Evolutionary conservation across 371 early-diverging fungal species (phyloP), one percentile per base, ranked within the genome.

Genomic region (Sporodiniella umbellata): DNA sequence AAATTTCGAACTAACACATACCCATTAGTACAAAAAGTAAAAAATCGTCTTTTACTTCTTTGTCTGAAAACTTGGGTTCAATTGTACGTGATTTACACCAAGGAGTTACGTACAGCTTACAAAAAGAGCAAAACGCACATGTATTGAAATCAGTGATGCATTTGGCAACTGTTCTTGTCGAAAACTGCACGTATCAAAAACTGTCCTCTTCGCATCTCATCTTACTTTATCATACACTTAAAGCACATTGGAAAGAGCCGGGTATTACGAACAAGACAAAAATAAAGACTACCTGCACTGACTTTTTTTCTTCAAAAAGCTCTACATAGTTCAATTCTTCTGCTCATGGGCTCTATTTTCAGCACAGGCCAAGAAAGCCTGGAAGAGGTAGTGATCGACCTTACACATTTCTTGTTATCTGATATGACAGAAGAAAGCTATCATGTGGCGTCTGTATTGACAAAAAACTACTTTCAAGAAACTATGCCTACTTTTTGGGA

Each of bases 141-240:
- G 68, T 73, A n/a, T 35, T 64, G 44, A 35, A 22, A 7, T 17
- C 55, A 18, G 48, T 79, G 6, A 60, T 77, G 52, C 60, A 78
- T 42, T 60, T 66, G 6, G 33, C 62, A 0, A 51, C 56, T 4
- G 47, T 58, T 0, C 60, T 85, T 18, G 64, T 79, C 1, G 48
- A 58, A 19, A 78, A 75, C 26, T 63, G 68, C 31, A 56, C 79
- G 4, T 81, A 80, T 53, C 75, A 78, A 21, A 65, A 75, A 19
- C 48, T 82, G 8, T 57, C 70, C 10, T 30, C 46, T 23, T 53
- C 64, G 2, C 72, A 76, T 53, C 54, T 78, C 11, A 45, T 64
- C 2, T 57, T 53, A 4, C 37, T 70, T 3, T 79, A 70, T 35
- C 30, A 51, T 18, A 54, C 61, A 3, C 25, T 68, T 5, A 18